Evolutionary conservation across 2,329 filamentous ascomycete species (phyloP).

Genomic region (Colletotrichum endophyticum): DNA sequence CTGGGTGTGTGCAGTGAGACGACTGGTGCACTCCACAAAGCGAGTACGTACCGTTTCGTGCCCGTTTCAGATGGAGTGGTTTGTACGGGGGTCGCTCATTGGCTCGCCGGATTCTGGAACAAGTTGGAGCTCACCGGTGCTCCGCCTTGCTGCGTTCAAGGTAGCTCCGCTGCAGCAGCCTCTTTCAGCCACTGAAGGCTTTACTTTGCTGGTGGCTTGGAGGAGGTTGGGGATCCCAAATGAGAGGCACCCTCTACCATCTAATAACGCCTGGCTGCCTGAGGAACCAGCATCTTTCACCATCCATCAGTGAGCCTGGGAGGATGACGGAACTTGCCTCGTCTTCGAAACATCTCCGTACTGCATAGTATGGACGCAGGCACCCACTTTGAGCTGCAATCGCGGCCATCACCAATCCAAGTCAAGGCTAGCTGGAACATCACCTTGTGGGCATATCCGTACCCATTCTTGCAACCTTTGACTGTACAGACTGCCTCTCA

Average conservation of each 20-base stretch:
- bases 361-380: background rate
- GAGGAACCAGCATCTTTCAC: background rate
- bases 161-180: background rate
- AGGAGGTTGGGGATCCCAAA: background rate
- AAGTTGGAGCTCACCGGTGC: slow-evolving; percentile 3
- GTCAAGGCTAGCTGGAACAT: background rate
- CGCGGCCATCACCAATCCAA: background rate
- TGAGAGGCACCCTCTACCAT: background rate
- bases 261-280: background rate
- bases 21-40: background rate
- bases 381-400: background rate
- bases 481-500: background rate
- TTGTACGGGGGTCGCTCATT: background rate
- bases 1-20: background rate
- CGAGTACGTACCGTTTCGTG: slow-evolving; percentile 6
- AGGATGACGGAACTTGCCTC: background rate
- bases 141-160: background rate
- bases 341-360: background rate
- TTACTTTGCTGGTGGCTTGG: background rate
- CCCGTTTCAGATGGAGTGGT: slow-evolving; percentile 16
- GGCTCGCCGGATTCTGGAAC: slow-evolving; percentile 14
- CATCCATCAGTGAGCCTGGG: background rate
- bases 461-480: background rate
- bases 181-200: background rate
- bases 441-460: background rate